phyloP scores from a whole-genome alignment of 1,139 yeast genomes.

The Pichia sp. region DNA sequence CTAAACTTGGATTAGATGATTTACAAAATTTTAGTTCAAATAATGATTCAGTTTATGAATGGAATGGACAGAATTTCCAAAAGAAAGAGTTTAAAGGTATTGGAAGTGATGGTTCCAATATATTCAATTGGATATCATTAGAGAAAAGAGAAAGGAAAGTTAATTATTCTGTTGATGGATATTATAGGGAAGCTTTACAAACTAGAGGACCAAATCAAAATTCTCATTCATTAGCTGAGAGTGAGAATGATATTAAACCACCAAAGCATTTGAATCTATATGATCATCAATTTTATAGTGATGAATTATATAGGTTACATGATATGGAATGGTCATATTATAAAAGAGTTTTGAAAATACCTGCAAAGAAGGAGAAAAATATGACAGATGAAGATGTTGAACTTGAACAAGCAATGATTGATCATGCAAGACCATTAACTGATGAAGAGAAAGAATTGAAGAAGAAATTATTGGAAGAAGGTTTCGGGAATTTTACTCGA shows the following conservation, averaged over 20 bases:
- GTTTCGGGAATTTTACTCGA: conserved; percentile 63
- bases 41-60: conserved; percentile 62
- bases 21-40: conserved; percentile 58
- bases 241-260: conserved; percentile 44
- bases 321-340: conserved; percentile 61
- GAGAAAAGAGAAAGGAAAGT: conserved; percentile 66
- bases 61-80: conserved; percentile 80
- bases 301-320: conserved; percentile 50
- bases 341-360: conserved; percentile 46
- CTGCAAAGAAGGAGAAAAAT: conserved; percentile 35
- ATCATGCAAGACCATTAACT: conserved; percentile 56
- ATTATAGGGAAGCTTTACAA: conserved; percentile 68
- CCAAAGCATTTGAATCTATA: conserved; percentile 63
- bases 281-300: conserved; percentile 69
- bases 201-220: conserved; percentile 44
- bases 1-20: conserved; percentile 64
- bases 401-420: conserved; percentile 55
- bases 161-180: conserved; percentile 70
- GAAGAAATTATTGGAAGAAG: conserved; percentile 46
- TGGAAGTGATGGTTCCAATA: conserved; percentile 18
- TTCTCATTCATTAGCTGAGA: conserved; percentile 18
- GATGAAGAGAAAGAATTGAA: conserved; percentile 59
- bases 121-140: conserved; percentile 60
- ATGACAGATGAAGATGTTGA: conserved; percentile 47
- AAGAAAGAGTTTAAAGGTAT: conserved; percentile 46